Percentiles rank a stretch among this genome's conserved stretches.
Conservation (phyloP, 495 filamentous ascomycete genomes). For the Xeromyces bisporus region DNA sequence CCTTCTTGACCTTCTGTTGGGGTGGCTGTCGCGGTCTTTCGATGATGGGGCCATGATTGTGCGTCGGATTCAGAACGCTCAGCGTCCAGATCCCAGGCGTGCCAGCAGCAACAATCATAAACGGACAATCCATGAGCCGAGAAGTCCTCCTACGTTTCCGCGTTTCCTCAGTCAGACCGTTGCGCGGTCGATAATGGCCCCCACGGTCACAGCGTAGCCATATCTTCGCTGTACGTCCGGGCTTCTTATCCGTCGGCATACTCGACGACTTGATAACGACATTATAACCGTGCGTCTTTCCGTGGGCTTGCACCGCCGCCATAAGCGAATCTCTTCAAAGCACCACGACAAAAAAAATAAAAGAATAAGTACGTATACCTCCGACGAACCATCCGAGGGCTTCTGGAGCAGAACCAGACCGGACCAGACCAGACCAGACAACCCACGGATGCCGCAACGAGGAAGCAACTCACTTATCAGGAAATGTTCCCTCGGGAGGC, state of each 20-base stretch:
- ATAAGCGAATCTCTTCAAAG: slow-evolving; percentile 19
- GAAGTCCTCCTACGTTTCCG: slow-evolving; percentile 30
- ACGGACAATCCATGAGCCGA: slow-evolving; percentile 31
- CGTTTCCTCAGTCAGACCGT: slow-evolving; percentile 33
- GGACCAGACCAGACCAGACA: no score
- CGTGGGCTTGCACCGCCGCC: slow-evolving; percentile 26
- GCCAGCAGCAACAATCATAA: slow-evolving; percentile 29
- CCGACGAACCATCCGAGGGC: background rate
- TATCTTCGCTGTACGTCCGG: slow-evolving; percentile 29
- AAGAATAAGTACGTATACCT: no score
- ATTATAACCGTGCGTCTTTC: slow-evolving; percentile 30
- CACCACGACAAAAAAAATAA: slow-evolving; percentile 1
- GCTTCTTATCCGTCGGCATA: slow-evolving; percentile 31
- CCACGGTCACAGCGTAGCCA: slow-evolving; percentile 35
- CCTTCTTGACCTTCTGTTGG: slow-evolving; percentile 30
- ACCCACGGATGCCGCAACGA: background rate
- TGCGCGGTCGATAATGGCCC: slow-evolving; percentile 32
- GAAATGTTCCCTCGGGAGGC: slow-evolving; percentile 28
- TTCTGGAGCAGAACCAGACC: background rate
- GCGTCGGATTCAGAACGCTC: slow-evolving; percentile 26
- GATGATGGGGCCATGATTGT: slow-evolving; percentile 29
- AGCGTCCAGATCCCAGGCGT: slow-evolving; percentile 30
- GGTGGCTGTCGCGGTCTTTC: slow-evolving; percentile 24
- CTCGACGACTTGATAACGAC: slow-evolving; percentile 33
- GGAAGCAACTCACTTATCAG: slow-evolving; percentile 24